phyloP scores from a whole-genome alignment of 164 flowering plant species.

The Vitis cinerea region DNA sequence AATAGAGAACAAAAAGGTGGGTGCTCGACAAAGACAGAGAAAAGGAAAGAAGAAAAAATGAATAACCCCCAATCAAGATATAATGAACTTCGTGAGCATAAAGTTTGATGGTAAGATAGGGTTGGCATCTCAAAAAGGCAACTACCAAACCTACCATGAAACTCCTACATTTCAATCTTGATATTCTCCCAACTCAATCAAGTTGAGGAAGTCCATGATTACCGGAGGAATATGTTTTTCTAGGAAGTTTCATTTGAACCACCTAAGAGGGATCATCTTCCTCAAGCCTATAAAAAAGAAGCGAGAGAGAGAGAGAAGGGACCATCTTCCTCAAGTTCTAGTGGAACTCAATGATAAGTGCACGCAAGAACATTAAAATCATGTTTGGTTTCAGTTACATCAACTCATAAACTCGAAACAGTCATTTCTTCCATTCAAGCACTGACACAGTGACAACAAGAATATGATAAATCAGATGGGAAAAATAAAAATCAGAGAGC shows the following conservation, averaged over 20 bases:
- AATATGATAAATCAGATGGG: background rate
- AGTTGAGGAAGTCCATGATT: background rate
- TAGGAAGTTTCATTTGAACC: background rate
- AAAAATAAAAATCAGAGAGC: background rate
- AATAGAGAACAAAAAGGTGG: background rate
- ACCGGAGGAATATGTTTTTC: background rate
- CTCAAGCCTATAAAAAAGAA: too few species aligned
- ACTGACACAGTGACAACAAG: background rate
- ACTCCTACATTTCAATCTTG: background rate
- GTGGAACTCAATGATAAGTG: background rate
- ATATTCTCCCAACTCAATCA: constrained; percentile 4
- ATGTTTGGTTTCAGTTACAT: background rate
- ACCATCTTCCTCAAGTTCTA: background rate
- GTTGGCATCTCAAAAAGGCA: background rate
- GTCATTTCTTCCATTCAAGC: background rate
- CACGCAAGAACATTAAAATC: background rate
- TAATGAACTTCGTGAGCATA: background rate
- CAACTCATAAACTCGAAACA: background rate
- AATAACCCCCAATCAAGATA: background rate
- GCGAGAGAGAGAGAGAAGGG: too few species aligned
- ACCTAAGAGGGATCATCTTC: background rate
- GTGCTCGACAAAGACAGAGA: background rate
- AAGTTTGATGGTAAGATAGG: background rate
- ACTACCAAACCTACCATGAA: background rate
- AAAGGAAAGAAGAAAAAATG: background rate